Evolutionary conservation across 2,329 filamentous ascomycete species (phyloP), one percentile per base, ranked within the genome.

Genomic region (Beauveria scarabaeidicola): DNA sequence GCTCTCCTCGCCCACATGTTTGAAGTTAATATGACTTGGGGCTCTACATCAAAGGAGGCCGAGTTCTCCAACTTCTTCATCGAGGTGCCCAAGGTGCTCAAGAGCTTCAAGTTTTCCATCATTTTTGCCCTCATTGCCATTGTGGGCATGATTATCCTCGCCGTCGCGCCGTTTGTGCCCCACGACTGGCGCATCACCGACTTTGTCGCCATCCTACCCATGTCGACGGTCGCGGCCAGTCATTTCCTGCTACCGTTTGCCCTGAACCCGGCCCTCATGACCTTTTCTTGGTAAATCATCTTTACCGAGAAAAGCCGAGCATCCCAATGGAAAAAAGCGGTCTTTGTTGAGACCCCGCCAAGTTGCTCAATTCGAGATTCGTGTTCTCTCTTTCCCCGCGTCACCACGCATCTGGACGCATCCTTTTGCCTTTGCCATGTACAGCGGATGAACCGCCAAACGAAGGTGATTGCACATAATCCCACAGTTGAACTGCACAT

Each of bases 261-360:
- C 4, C 75, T 92, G 52, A 91, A 91, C 72, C 88, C 88, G n/a
- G 87, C 87, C 21, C 76, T 91, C 66, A 90, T 90, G 87, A 88
- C 85, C 0, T 90, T 91, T 71, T 88, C 86, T 10, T 91, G 86
- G 84, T 90, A 82, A 69, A 63, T 3, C 43, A 46, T 5, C 13
- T 8, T 15, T 25, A 4, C 43, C 21, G 6, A 21, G 43, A 46
- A 25, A 46, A 44, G 11, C 25, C 5, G 21, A 25, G 21, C 46
- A 48, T 10, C 3, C 1, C 8, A 44, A 44, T 19, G 13, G 3
- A 19, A 41, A 41, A 17, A 41, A 8, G 41, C 3, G 47, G 11
- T 32, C 11, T 13, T 50, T n/a, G 15, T n/a, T 19, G 47, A 2
- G 25, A 11, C 46, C 21, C 23, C 21, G 23, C 23, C 47, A 36